Evolutionary conservation across 176 grass and related monocot species (phyloP), one percentile per base, ranked within the genome.

Genomic region (Poa annua): DNA sequence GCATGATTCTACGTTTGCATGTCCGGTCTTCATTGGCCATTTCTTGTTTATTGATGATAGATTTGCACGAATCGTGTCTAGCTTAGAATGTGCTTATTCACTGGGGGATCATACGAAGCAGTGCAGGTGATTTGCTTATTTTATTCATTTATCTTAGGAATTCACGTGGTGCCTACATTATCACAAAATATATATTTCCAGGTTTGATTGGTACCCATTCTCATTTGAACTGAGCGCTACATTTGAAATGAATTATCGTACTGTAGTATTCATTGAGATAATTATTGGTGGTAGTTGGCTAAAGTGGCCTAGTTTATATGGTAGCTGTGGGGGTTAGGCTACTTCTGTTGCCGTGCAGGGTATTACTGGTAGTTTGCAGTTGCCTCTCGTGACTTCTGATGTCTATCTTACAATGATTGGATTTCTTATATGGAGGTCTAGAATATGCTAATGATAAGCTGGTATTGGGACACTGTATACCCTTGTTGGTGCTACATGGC

Each of bases 331-430:
- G 11, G 61, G 41, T 52, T 53, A 17, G 63, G 25, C 42, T 42
- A 55, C 51, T 77, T 42, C 83, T 53, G 19, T 32, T 86, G 25
- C 24, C 53, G 64, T 64, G 72, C 54, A 72, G 71, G 54, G 45
- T 66, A 77, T 82, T 66, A 34, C 15, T 78, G 79, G 47, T 26
- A 66, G 32, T 82, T 72, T n/a, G 78, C 20, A n/a, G 0, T 57
- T 66, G 56, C 78, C 35, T 35, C 60, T 66, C 86, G 55, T 83
- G 48, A 65, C 70, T 56, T 67, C 71, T 74, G 54, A 33, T 19
- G 8, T 52, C 70, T 82, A 47, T 54, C 2, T 45, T 55, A 10
- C 79, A 78, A 66, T 82, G 47, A 89, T 89, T 78, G 88, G 8
- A 4, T 73, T 71, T 66, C 20, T 29, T 74, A 82, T 63, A 61